Percentiles rank a stretch among this genome's conserved stretches.
Evolutionary conservation across 352 stramenopile species (phyloP).

Genomic region (Pythium phragmiticola): DNA sequence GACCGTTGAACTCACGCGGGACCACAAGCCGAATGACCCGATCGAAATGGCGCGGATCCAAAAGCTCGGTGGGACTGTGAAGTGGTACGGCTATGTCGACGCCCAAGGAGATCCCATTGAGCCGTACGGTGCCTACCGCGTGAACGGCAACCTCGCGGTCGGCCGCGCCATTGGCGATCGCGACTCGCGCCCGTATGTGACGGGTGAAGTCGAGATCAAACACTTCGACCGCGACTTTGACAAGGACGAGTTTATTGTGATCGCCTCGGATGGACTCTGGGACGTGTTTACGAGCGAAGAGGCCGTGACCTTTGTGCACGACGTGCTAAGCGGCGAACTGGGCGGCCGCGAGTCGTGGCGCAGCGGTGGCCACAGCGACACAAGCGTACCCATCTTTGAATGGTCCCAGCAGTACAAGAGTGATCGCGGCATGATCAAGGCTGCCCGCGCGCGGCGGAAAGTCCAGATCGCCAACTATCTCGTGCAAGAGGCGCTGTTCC

Average conservation of each 20-base stretch:
- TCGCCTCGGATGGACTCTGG: slow-evolving; percentile 93
- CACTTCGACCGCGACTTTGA: slow-evolving; percentile 72
- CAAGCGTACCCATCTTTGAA: slow-evolving; percentile 83
- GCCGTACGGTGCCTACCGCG: slow-evolving; percentile 88
- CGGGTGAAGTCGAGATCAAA: slow-evolving; percentile 76
- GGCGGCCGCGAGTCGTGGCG: slow-evolving; percentile 80
- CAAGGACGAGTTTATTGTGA: slow-evolving; percentile 91
- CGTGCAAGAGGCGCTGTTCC: slow-evolving; percentile 88
- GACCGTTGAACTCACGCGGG: slow-evolving; percentile 70
- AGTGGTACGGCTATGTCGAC: slow-evolving; percentile 90
- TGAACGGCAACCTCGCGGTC: slow-evolving; percentile 93
- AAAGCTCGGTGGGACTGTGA: slow-evolving; percentile 78
- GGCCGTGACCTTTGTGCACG: slow-evolving; percentile 90
- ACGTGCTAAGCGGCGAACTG: slow-evolving; percentile 83
- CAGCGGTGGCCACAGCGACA: slow-evolving; percentile 78
- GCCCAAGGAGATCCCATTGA: slow-evolving; percentile 81
- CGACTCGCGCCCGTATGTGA: slow-evolving; percentile 85
- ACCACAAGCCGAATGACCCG: slow-evolving; percentile 90
- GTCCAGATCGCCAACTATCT: slow-evolving; percentile 91
- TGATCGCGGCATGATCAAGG: slow-evolving; percentile 89
- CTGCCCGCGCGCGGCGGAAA: slow-evolving; percentile 82
- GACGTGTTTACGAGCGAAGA: slow-evolving; percentile 93
- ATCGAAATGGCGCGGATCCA: slow-evolving; percentile 75
- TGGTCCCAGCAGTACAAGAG: slow-evolving; percentile 91
- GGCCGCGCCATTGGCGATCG: slow-evolving; percentile 90